Base-by-base conservation (phyloP, 2,329 filamentous ascomycete species). In the Pseudogymnoascus sp. region DNA sequence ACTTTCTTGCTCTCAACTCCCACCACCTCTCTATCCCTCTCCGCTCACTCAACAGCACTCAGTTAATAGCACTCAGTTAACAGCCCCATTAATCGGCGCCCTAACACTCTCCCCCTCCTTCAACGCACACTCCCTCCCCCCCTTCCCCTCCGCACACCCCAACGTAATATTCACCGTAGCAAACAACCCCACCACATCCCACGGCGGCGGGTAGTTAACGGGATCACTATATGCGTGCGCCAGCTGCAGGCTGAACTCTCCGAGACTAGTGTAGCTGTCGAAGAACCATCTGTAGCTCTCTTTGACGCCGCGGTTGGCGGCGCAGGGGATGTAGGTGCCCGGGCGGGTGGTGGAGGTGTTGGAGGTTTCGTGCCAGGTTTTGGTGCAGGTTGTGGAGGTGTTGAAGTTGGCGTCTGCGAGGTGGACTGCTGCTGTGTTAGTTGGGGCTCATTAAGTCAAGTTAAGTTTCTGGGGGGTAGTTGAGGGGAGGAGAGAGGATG, bases 391-490 rank as follows among this genome's bases (percentile, higher is more conserved):
- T n/a, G 68, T 69, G n/a, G 48, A 67, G 23, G 70, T 71, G 65
- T 71, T 70, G 51, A 69, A 69, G 64, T 73, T 73, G 13, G 64
- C 67, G 65, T 73, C 72, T 16, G 62, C 54, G 67, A 73, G 71
- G 60, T 41, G 23, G 67, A 73, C 71, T 73, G 14, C 5, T 34
- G 21, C 11, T 43, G 14, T 19, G 1, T 28, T 21, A 28, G 61
- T n/a, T n/a, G n/a, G n/a, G n/a, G n/a, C n/a, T n/a, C n/a, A n/a
- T n/a, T n/a, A n/a, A n/a, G n/a, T n/a, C n/a, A n/a, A n/a, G n/a
- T n/a, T n/a, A n/a, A n/a, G n/a, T n/a, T n/a, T n/a, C n/a, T n/a
- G n/a, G n/a, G n/a, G n/a, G n/a, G n/a, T n/a, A n/a, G n/a, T n/a
- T n/a, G n/a, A n/a, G n/a, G n/a, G n/a, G n/a, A 43, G 45, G 11